Evolutionary conservation across 495 filamentous ascomycete species (phyloP).

Genomic region (Articulospora tetracladia): DNA sequence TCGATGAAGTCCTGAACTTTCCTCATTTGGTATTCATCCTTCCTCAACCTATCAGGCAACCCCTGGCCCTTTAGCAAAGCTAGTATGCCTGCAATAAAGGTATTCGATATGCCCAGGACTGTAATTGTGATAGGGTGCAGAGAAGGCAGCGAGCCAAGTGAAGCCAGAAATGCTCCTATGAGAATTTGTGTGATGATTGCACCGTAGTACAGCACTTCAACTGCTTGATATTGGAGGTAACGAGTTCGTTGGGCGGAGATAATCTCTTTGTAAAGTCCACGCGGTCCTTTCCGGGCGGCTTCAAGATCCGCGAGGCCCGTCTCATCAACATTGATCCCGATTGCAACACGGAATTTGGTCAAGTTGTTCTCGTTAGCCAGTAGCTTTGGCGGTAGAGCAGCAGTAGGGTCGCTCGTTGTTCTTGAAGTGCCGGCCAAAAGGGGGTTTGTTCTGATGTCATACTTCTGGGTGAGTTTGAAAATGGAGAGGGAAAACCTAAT

Average conservation of each 20-base stretch:
- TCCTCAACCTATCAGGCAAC: conserved; percentile 28
- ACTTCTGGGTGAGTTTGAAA: not conserved
- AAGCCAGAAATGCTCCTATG: conserved; percentile 30
- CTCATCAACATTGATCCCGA: conserved; percentile 15
- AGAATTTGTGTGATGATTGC: conserved; percentile 25
- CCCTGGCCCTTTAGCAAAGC: conserved; percentile 33
- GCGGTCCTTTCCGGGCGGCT: conserved; percentile 6
- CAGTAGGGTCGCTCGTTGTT: not conserved
- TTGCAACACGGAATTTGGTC: conserved; percentile 17
- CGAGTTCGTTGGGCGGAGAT: conserved; percentile 7
- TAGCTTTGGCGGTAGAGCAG: not conserved
- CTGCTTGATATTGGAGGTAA: conserved; percentile 7
- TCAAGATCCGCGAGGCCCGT: conserved; percentile 12
- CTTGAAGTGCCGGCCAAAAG: not conserved
- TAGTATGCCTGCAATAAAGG: conserved; percentile 27
- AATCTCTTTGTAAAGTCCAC: conserved; percentile 20
- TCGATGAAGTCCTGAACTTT: conserved; percentile 32
- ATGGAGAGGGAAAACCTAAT: not conserved
- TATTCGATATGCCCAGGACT: conserved; percentile 30
- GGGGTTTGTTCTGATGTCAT: not conserved
- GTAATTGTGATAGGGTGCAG: conserved; percentile 24
- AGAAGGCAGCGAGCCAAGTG: conserved; percentile 23
- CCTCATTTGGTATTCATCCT: conserved; percentile 27
- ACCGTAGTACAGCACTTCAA: conserved; percentile 18
- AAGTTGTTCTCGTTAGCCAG: conserved; percentile 14